phyloP scores from a whole-genome alignment of 495 filamentous ascomycete species.

The Podospora bellae-mahoneyi region DNA sequence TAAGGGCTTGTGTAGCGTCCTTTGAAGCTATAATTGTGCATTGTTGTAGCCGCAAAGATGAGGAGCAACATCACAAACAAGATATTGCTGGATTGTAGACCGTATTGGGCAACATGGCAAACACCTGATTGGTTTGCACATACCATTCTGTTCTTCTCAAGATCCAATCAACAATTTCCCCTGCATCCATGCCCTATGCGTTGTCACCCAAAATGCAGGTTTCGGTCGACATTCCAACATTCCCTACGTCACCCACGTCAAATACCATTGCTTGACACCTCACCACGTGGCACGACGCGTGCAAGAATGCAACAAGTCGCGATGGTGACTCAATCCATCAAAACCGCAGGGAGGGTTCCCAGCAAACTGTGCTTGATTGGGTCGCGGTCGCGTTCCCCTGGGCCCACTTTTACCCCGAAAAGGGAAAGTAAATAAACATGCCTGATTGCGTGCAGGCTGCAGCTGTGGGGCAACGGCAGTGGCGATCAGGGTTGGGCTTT shows the following conservation, averaged over 20 bases:
- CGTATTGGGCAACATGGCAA: no score
- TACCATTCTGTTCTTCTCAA: no score
- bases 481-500: constrained; percentile 7
- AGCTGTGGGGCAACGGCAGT: constrained; percentile 3
- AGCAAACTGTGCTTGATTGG: not conserved
- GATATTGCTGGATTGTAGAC: no score
- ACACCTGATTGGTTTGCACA: no score
- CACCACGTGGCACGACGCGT: not conserved
- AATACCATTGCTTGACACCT: not conserved
- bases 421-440: constrained; percentile 19
- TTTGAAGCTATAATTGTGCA: no score
- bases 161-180: no score
- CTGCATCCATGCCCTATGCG: no score
- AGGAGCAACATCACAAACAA: no score
- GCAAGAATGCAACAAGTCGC: not conserved
- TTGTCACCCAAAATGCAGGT: no score
- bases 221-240: no score
- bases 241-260: not conserved
- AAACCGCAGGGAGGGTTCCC: not conserved
- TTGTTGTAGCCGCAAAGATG: no score
- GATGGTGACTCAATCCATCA: not conserved
- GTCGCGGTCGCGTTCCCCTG: constrained; percentile 2
- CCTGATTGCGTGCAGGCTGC: not conserved
- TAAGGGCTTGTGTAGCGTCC: no score
- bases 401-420: not conserved